phyloP scores from a whole-genome alignment of 2,329 filamentous ascomycete genomes.

The Neofusicoccum kwambonambiense region DNA sequence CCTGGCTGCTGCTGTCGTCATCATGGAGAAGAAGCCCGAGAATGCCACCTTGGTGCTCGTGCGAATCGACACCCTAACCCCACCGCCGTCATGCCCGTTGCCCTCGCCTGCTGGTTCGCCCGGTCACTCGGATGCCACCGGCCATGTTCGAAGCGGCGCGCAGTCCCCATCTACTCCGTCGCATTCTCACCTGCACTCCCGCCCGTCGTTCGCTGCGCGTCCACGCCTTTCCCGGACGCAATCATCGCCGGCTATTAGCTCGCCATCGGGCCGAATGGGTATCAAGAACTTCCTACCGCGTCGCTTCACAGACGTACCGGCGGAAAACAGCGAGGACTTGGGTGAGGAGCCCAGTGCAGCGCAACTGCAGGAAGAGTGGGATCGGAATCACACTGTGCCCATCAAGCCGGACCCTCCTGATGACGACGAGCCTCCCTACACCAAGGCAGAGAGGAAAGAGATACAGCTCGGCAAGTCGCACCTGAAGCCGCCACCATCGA shows the following conservation, averaged over 20 bases:
- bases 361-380: not conserved
- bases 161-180: not conserved
- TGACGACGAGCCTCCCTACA: not conserved
- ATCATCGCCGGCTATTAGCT: not conserved
- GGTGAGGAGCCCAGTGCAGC: not conserved
- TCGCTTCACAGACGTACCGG: not conserved
- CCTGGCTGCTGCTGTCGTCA: constrained; percentile 5
- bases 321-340: not conserved
- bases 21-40: constrained; percentile 9
- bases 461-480: not conserved
- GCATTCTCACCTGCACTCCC: not conserved
- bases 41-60: constrained; percentile 7
- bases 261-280: not conserved
- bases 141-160: not conserved
- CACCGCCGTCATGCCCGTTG: not conserved
- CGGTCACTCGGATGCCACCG: not conserved
- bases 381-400: not conserved
- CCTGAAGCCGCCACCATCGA: not conserved
- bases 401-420: constrained; percentile 12
- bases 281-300: not conserved
- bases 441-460: not conserved
- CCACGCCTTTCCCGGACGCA: not conserved
- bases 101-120: not conserved
- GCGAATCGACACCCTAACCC: not conserved
- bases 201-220: not conserved